A percentile compares a stretch with the other conserved stretches of the same genome.
Evolutionary conservation across 441 rosid genomes (phyloP).

Genomic region (Jatropha multifida): DNA sequence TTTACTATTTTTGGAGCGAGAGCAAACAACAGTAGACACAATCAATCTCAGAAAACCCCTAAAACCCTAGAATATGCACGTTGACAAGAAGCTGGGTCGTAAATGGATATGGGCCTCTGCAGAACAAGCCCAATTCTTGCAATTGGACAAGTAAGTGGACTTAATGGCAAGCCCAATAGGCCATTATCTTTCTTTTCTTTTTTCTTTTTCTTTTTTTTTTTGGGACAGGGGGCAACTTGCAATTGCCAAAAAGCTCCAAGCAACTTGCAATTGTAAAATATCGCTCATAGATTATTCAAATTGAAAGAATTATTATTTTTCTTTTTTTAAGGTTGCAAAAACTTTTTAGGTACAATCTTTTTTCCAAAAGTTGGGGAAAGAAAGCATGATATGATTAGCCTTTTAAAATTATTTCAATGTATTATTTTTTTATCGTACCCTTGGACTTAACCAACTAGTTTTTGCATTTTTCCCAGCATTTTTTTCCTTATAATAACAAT

Average conservation of each 20-base stretch:
- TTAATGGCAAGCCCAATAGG: no score
- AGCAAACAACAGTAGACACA: background rate
- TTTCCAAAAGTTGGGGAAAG: background rate
- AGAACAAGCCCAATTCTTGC: no score
- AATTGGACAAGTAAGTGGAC: no score
- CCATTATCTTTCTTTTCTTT: no score
- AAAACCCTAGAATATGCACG: background rate
- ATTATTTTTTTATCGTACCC: no score
- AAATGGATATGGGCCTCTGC: no score
- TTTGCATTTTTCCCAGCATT: background rate
- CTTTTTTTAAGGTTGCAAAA: no score
- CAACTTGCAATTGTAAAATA: background rate
- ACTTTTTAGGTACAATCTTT: background rate
- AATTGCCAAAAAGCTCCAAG: background rate
- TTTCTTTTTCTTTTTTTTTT: no score
- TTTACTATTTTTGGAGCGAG: no score
- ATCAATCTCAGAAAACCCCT: background rate
- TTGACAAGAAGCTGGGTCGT: background rate
- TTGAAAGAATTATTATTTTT: background rate
- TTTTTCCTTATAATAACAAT: background rate
- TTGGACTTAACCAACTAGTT: no score
- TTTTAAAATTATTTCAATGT: no score
- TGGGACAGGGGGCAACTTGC: background rate
- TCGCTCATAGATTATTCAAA: background rate
- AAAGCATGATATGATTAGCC: no score